A percentile compares a stretch with the other conserved stretches of the same genome.
Evolutionary conservation across 257 asterid species (phyloP).

Genomic region (Penstemon davidsonii): DNA sequence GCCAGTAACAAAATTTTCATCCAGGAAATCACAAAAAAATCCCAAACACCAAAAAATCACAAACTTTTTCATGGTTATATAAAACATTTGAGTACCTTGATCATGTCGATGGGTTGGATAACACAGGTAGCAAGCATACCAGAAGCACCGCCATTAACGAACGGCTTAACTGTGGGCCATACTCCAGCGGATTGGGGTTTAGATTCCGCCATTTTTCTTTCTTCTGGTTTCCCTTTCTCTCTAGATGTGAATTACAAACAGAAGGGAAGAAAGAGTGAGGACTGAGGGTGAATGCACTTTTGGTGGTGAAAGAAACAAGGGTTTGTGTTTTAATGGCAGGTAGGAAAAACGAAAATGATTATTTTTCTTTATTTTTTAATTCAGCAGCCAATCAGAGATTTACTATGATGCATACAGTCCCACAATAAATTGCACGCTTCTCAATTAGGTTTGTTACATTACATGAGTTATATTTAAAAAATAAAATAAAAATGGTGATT

Average conservation of each 20-base stretch:
- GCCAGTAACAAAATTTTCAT: not conserved
- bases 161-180: conserved; percentile 89
- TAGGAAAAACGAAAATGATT: no score
- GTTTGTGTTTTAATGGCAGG: conserved; percentile 3
- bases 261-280: conserved; percentile 23
- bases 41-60: not conserved
- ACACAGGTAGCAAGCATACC: conserved; percentile 99
- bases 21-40: not conserved
- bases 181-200: conserved; percentile 66
- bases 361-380: no score
- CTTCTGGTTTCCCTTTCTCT: conserved; percentile 22
- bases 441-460: no score
- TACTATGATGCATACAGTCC: no score
- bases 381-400: no score
- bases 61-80: not conserved
- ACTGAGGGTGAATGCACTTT: not conserved
- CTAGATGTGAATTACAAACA: conserved; percentile 22
- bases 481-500: no score
- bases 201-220: conserved; percentile 55
- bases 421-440: no score
- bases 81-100: conserved; percentile 55
- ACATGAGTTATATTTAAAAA: no score
- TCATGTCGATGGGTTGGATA: conserved; percentile 95
- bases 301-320: conserved; percentile 34
- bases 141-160: conserved; percentile 85